These are phyloP conservation scores for Neonectria hederae DNA, from an alignment of 2,329 filamentous ascomycete genomes.

Conservation along the genomic window DNA sequence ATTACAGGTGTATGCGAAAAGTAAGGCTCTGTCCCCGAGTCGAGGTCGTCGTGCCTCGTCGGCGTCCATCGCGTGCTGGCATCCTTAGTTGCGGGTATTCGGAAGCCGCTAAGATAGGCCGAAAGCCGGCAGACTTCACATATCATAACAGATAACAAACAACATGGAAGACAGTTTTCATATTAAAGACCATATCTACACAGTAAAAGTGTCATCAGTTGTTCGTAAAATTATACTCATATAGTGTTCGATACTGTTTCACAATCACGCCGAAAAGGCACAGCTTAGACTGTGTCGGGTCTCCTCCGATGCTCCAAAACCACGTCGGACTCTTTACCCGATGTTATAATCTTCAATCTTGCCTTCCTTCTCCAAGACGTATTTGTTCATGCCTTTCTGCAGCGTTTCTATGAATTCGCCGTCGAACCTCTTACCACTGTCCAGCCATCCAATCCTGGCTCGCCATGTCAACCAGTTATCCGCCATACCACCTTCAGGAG, in stretches of 20 bases:
- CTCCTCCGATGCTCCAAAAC: constrained; percentile 20
- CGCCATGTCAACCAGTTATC: constrained; percentile 60
- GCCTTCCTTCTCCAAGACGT: constrained; percentile 50
- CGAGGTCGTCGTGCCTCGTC: constrained; percentile 18
- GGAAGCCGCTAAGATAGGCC: constrained; percentile 12
- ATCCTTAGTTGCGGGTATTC: constrained; percentile 8
- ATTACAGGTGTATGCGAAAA: constrained; percentile 4
- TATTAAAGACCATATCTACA: neutral
- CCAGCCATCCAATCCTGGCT: constrained; percentile 46
- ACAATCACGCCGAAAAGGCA: neutral
- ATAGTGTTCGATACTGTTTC: neutral
- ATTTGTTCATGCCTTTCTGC: constrained; percentile 50
- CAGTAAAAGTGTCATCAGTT: neutral
- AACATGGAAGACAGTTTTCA: neutral
- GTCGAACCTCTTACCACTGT: constrained; percentile 51
- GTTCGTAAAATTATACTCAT: neutral
- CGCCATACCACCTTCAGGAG: constrained; percentile 55
- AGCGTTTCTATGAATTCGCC: constrained; percentile 48
- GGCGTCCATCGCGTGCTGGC: constrained; percentile 26
- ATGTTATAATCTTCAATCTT: constrained; percentile 41
- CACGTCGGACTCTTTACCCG: constrained; percentile 34
- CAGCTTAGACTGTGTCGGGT: constrained; percentile 21
- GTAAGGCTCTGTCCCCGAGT: constrained; percentile 12
- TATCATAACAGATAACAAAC: neutral
- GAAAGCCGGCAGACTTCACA: neutral